Evolutionary conservation across 1,139 yeast species (phyloP).

Genomic region (Blastobotrys arbuscula): DNA sequence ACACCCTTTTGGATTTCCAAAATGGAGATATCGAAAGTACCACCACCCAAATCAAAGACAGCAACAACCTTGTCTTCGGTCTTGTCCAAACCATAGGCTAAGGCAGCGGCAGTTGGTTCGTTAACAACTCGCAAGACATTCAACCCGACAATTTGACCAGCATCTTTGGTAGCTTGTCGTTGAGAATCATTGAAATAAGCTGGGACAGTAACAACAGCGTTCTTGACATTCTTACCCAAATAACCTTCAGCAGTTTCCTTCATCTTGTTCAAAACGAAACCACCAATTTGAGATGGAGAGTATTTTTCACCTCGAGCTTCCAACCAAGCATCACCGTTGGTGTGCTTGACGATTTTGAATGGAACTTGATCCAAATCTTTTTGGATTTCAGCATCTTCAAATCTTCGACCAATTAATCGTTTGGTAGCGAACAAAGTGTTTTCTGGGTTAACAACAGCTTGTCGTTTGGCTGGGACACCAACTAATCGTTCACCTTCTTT

Average conservation of each 20-base stretch:
- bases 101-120: constrained; percentile 99
- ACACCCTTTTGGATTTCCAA: constrained; percentile 89
- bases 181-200: constrained; percentile 98
- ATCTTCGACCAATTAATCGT: constrained; percentile 97
- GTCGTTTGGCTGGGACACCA: constrained; percentile 98
- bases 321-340: constrained; percentile 98
- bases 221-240: constrained; percentile 75
- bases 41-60: constrained; percentile 85
- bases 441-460: constrained; percentile 97
- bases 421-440: constrained; percentile 97
- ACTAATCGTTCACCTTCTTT: constrained; percentile 93
- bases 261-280: constrained; percentile 92
- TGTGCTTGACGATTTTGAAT: constrained; percentile 92
- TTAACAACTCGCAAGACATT: constrained; percentile 95
- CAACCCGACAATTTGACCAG: constrained; percentile 95
- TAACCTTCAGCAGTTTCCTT: constrained; percentile 95
- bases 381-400: constrained; percentile 93
- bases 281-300: constrained; percentile 98
- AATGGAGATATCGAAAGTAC: constrained; percentile 83
- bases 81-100: constrained; percentile 94
- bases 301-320: constrained; percentile 84
- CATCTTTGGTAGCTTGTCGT: constrained; percentile 98
- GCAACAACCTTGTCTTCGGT: constrained; percentile 69
- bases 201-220: constrained; percentile 96
- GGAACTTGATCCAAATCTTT: constrained; percentile 96